Evolutionary conservation across 1,284 basidiomycete species (phyloP), one percentile per base, ranked within the genome.

Genomic region (Agaricales sp.): DNA sequence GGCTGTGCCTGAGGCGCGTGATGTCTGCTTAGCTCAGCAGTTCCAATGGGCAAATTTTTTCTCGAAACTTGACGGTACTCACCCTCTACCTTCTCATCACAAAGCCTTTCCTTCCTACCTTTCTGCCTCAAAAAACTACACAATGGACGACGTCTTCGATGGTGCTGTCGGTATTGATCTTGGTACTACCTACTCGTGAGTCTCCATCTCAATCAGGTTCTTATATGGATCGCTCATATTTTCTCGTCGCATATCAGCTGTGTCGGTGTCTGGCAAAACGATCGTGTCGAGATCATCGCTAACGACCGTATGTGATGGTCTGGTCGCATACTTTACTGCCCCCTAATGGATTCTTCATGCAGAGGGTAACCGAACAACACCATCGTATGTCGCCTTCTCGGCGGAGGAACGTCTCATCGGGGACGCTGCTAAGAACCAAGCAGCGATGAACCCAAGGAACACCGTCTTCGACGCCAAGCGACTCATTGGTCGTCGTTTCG

Each of bases 321-420:
- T 41, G 39, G 39, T 16, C 16, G 39, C 6, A 8, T 6, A 11
- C 19, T 43, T 37, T 46, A 21, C 22, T 43, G 30, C 14, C 8
- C 35, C 43, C 50, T 26, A 51, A 51, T 38, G 56, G 43, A 50
- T 53, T 45, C 30, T 45, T 44, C 50, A n/a, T 53, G 24, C 63
- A 91, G 91, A 96, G 88, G 95, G 94, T 65, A 98, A 98, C 84
- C 84, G 95, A 60, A 97, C 95, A 61, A 98, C 95, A 51, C 95
- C 95, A 51, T 99, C 95, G 59, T 98, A 98, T 73, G 95, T 98
- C 70, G 92, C 95, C 60, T 98, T 99, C 80, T 94, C 92, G 58
- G 74, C 91, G 55, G 89, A 89, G 68, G 95, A 99, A 80, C 93
- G 95, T 77, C 75, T 99, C 67, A 98, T 98, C 64, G 95, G 94